Evolutionary conservation across 2,329 filamentous ascomycete species (phyloP), one percentile per base, ranked within the genome.

Genomic region (Xylariaceae sp.): DNA sequence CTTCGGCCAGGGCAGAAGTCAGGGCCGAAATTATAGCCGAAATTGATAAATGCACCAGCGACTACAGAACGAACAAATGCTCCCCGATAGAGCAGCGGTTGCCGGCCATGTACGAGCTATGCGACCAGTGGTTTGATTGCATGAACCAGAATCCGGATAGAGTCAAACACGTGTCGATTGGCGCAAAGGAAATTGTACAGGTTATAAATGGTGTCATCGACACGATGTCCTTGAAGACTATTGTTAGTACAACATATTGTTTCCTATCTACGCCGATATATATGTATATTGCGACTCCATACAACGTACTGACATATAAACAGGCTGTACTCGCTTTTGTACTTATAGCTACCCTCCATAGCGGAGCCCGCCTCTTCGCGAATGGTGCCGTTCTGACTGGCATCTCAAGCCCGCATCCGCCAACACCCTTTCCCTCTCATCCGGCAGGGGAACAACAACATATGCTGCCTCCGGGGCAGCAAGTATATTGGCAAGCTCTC

Each of bases 201-300:
- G 96, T 99, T 41, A 88, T 98, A 73, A 97, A 98, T 71, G 89
- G 89, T 67, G 97, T 98, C 72, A 88, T 96, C 3, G 91, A 96
- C 66, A 87, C 90, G 5, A 93, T 98, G 73, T 91, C 89, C 61
- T 89, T 91, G 74, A 97, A 97, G 74, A 81, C 82, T 9, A 82
- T 81, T 75, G 82, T 84, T 73, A 62, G 79, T 72, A 14, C 12
- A 21, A 9, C 23, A 26, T 9, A 26, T 26, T 14, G 14, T 37
- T 14, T 12, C 16, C 21, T 29, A 5, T 16, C n/a, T n/a, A 20
- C 19, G 20, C 26, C 10, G 20, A 20, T 6, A 18, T n/a, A n/a
- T n/a, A 14, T 1, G 2, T 6, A 16, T n/a, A 20, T 18, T 1
- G 42, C 9, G 12, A 20, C 37, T 40, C 7, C 19, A 43, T 19